Evolutionary conservation across 1,139 yeast genomes (phyloP).

Genomic region (Candida mesenterica): DNA sequence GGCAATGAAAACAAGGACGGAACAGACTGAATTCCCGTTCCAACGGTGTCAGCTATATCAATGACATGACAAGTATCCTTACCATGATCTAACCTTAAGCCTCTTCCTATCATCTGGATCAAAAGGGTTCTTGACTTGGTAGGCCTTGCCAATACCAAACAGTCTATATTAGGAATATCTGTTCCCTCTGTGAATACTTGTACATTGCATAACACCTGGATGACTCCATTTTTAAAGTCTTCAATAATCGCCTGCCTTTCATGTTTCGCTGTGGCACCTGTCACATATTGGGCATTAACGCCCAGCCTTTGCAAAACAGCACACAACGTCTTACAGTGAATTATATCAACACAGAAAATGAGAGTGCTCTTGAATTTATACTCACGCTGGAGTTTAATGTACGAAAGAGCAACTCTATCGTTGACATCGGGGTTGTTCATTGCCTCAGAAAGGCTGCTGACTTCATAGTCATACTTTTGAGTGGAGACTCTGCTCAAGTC

Average conservation of each 20-base stretch:
- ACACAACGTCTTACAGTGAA: constrained; percentile 61
- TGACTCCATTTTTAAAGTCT: constrained; percentile 59
- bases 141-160: constrained; percentile 76
- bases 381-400: constrained; percentile 41
- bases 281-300: constrained; percentile 69
- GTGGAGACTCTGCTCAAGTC: constrained; percentile 34
- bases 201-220: constrained; percentile 81
- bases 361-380: constrained; percentile 58
- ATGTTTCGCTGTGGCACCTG: constrained; percentile 57
- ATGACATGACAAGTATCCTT: constrained; percentile 72
- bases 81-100: constrained; percentile 61
- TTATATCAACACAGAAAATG: constrained; percentile 73
- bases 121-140: constrained; percentile 70
- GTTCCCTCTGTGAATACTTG: constrained; percentile 95
- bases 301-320: constrained; percentile 57
- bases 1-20: constrained; percentile 56
- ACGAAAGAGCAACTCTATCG: constrained; percentile 57
- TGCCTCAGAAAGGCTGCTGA: constrained; percentile 48
- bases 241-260: constrained; percentile 54
- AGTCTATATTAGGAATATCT: constrained; percentile 88
- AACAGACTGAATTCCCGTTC: constrained; percentile 57
- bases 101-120: constrained; percentile 91
- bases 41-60: constrained; percentile 68
- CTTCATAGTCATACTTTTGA: constrained; percentile 53
- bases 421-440: constrained; percentile 57